phyloP scores from a whole-genome alignment of 148 eudicot species.

The Linanthus parryae region DNA sequence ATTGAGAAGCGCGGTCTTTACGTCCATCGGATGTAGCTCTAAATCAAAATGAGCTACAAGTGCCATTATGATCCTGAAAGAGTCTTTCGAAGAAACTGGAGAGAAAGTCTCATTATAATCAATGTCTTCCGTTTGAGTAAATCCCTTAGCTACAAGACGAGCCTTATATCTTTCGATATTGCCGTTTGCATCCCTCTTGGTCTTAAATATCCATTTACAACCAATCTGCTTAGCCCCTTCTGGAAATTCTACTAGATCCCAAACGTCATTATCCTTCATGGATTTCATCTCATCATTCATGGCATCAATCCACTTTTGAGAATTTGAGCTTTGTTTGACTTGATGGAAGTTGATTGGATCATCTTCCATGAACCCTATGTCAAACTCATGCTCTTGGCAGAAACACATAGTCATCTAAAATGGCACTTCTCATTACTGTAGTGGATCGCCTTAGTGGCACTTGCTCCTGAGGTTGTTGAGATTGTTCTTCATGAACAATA shows the following conservation, averaged over 20 bases:
- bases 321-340: background rate
- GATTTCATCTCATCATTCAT: background rate
- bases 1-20: background rate
- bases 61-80: background rate
- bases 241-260: background rate
- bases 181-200: background rate
- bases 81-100: background rate
- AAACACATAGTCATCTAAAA: background rate
- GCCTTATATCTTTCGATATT: background rate
- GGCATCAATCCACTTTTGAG: background rate
- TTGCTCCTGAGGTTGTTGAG: too few relatives aligned
- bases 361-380: too few relatives aligned
- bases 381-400: background rate
- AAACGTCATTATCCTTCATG: background rate
- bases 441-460: too few relatives aligned
- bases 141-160: background rate
- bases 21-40: background rate
- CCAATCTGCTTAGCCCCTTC: background rate
- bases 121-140: background rate
- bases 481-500: too few relatives aligned
- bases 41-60: background rate
- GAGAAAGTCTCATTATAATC: background rate
- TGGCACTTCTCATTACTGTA: too few relatives aligned
- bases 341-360: background rate
- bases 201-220: background rate